A percentile compares a stretch with the other conserved stretches of the same genome.
Conservation (phyloP, 2,329 filamentous ascomycete genomes). For the Penicillium olsonii region DNA sequence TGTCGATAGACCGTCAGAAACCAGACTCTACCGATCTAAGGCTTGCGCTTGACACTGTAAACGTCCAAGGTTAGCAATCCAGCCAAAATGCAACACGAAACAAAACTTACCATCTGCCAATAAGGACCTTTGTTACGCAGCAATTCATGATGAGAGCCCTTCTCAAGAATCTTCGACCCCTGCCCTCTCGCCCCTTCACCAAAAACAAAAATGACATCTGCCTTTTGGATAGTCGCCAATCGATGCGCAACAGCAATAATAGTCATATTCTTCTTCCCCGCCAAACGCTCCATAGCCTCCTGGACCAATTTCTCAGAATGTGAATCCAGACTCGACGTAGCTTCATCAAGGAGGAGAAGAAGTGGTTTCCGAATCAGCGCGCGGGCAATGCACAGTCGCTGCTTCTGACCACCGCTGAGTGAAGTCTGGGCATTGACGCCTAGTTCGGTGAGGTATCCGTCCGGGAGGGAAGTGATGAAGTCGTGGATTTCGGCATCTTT, state of each 20-base stretch:
- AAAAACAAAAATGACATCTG: slow-evolving; percentile 54
- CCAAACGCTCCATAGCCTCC: slow-evolving; percentile 64
- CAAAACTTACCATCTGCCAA: slow-evolving; percentile 7
- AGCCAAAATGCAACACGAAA: too few species aligned
- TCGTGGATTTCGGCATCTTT: slow-evolving; percentile 55
- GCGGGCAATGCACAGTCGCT: slow-evolving; percentile 58
- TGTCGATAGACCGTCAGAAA: too few species aligned
- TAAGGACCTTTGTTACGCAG: slow-evolving; percentile 2
- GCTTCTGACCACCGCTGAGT: slow-evolving; percentile 58
- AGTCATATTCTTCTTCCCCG: slow-evolving; percentile 58
- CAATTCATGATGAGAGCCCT: slow-evolving; percentile 1
- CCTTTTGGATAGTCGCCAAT: slow-evolving; percentile 7
- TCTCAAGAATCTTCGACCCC: slow-evolving; percentile 55
- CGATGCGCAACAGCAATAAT: slow-evolving; percentile 60
- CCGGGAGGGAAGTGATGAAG: slow-evolving; percentile 55
- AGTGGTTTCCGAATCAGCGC: slow-evolving; percentile 55
- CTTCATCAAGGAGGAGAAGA: slow-evolving; percentile 61
- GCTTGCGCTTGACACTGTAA: slow-evolving; percentile 8
- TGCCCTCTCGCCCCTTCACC: slow-evolving; percentile 54
- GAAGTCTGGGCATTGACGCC: slow-evolving; percentile 51
- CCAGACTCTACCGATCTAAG: not conserved
- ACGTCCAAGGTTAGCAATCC: not conserved
- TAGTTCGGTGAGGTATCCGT: slow-evolving; percentile 52
- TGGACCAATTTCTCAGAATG: slow-evolving; percentile 69
- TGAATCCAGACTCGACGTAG: slow-evolving; percentile 63